phyloP scores from a whole-genome alignment of 768 basidiomycete species.

The Panellus pusillus region DNA sequence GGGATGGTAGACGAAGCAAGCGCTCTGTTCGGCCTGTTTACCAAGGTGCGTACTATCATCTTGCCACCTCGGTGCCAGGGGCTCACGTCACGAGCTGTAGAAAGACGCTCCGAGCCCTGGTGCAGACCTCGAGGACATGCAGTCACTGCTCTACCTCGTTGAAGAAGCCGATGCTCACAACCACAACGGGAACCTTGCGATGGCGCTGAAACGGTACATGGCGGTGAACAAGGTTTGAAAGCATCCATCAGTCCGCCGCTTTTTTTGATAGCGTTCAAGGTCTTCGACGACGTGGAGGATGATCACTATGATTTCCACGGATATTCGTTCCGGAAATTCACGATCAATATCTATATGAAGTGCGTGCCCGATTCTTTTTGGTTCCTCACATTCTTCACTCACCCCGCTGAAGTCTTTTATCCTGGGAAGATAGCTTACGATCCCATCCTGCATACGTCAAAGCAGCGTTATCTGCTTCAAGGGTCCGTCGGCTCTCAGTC shows the following conservation, averaged over 20 bases:
- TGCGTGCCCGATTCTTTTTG: constrained; percentile 37
- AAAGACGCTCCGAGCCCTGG: constrained; percentile 80
- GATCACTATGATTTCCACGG: constrained; percentile 99
- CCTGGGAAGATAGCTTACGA: constrained; percentile 80
- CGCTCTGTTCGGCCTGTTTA: constrained; percentile 80
- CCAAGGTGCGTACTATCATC: constrained; percentile 61
- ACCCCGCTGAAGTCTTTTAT: constrained; percentile 55
- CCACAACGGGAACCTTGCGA: constrained; percentile 61
- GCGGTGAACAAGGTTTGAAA: constrained; percentile 64
- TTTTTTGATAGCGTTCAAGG: constrained; percentile 28
- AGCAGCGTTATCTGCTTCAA: constrained; percentile 69
- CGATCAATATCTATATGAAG: constrained; percentile 83
- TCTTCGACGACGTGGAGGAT: constrained; percentile 86
- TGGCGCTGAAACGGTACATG: constrained; percentile 85
- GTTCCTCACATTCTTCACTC: background rate
- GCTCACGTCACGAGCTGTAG: constrained; percentile 35
- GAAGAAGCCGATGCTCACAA: constrained; percentile 79
- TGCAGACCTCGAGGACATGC: constrained; percentile 92
- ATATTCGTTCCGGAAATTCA: constrained; percentile 89
- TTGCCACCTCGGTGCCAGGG: background rate
- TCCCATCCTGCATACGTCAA: constrained; percentile 76
- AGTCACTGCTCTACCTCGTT: constrained; percentile 81
- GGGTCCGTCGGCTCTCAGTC: constrained; percentile 40
- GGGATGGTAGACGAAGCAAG: constrained; percentile 78
- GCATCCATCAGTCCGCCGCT: constrained; percentile 15